Conservation (phyloP, 2,329 filamentous ascomycete genomes). For the Diaporthe sp. region DNA sequence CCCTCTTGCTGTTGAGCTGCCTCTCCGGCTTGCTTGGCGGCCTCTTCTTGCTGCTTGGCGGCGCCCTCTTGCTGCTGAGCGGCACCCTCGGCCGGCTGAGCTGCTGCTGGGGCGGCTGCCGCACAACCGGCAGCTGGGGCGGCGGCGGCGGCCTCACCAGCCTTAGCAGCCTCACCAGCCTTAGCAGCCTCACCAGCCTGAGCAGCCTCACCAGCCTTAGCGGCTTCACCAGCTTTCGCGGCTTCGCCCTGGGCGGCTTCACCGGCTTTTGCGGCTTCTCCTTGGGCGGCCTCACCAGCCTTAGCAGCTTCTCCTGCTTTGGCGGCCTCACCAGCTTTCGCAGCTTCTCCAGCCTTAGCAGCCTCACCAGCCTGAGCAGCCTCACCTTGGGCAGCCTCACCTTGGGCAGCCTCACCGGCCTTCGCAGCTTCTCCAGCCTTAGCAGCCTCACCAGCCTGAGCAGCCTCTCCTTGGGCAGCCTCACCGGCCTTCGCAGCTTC, state of each 20-base stretch:
- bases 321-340: not conserved
- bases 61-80: not conserved
- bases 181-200: not conserved
- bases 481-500: not conserved
- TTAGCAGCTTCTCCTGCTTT: no score
- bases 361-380: not conserved
- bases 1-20: not conserved
- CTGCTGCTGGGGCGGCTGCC: not conserved
- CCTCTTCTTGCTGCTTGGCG: not conserved
- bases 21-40: not conserved
- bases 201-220: not conserved
- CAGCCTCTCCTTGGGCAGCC: not conserved
- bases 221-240: no score
- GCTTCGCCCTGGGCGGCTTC: not conserved
- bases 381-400: no score
- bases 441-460: not conserved
- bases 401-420: not conserved
- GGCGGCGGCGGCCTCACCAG: slow-evolving; percentile 4
- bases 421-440: not conserved
- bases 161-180: not conserved
- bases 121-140: slow-evolving; percentile 14
- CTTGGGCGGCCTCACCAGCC: not conserved
- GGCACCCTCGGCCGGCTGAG: slow-evolving; percentile 15
- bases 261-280: not conserved
- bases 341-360: slow-evolving; percentile 35